phyloP scores from a whole-genome alignment of 495 filamentous ascomycete genomes.

The Rostrohypoxylon terebratum region DNA sequence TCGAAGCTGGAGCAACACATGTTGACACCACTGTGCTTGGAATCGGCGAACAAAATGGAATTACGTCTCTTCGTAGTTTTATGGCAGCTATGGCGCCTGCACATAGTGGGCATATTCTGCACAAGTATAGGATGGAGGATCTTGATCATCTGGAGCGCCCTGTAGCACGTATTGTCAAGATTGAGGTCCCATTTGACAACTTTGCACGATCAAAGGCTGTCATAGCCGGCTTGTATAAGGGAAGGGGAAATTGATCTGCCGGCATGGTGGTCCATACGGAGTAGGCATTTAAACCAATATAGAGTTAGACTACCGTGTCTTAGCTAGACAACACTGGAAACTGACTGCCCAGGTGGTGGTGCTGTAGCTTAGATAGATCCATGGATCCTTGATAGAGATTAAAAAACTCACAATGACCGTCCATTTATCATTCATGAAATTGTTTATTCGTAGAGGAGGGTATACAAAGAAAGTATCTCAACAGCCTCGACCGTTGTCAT shows the following conservation, averaged over 20 bases:
- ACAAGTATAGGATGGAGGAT: not conserved
- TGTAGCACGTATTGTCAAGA: not conserved
- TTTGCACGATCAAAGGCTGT: not conserved
- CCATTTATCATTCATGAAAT: not conserved
- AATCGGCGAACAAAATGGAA: not conserved
- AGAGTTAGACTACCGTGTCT: too few relatives aligned
- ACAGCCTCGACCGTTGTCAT: not conserved
- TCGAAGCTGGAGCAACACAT: not conserved
- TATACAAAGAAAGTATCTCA: slow-evolving; percentile 1
- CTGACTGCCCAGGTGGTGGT: too few relatives aligned
- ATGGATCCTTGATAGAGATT: not conserved
- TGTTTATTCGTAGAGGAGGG: not conserved
- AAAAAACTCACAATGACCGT: not conserved
- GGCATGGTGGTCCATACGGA: not conserved
- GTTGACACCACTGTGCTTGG: not conserved
- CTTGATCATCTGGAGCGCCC: not conserved
- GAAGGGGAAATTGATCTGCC: too few relatives aligned
- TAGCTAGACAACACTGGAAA: too few relatives aligned
- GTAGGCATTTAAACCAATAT: not conserved
- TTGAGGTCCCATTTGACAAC: not conserved
- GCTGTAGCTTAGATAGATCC: too few relatives aligned
- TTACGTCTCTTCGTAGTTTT: not conserved
- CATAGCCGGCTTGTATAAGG: too few relatives aligned
- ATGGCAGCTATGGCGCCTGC: not conserved
- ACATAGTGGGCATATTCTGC: not conserved